phyloP scores from a whole-genome alignment of 2,329 filamentous ascomycete species.

The Iodosphaeria phyllophila region DNA sequence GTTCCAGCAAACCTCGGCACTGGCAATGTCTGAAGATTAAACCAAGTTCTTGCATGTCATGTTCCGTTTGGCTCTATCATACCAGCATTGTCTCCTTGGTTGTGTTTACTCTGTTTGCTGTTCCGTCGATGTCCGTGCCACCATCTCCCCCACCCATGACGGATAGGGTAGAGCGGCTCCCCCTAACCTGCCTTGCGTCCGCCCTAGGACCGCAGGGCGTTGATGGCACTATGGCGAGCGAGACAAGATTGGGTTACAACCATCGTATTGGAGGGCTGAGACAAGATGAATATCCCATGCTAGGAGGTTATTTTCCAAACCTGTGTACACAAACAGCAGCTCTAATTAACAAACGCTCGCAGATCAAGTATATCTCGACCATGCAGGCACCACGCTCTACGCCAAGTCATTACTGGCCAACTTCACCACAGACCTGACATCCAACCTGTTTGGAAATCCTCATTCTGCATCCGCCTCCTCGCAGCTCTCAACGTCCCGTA shows the following conservation, averaged over 20 bases:
- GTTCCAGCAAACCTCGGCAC: no score
- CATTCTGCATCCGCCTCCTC: constrained; percentile 75
- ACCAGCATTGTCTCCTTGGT: no score
- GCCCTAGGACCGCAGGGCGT: no score
- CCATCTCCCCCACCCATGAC: no score
- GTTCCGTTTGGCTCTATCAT: no score
- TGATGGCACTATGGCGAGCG: constrained; percentile 13
- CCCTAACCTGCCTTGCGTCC: no score
- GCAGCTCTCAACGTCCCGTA: constrained; percentile 51
- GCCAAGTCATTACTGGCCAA: constrained; percentile 63
- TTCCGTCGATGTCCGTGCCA: no score
- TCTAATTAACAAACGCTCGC: constrained; percentile 3
- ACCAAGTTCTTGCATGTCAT: no score
- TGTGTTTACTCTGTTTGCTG: no score
- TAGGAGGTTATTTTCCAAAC: constrained; percentile 30
- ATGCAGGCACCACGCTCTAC: constrained; percentile 81
- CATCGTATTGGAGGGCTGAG: constrained; percentile 37
- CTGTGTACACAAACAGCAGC: neutral
- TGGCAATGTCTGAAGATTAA: no score
- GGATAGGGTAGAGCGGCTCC: no score
- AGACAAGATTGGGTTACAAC: constrained; percentile 28
- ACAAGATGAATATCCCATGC: constrained; percentile 47
- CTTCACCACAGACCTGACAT: constrained; percentile 63
- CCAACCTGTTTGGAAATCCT: constrained; percentile 73
- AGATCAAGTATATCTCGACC: constrained; percentile 74